phyloP scores from a whole-genome alignment of 768 basidiomycete species.

The Holtermannia corniformis region DNA sequence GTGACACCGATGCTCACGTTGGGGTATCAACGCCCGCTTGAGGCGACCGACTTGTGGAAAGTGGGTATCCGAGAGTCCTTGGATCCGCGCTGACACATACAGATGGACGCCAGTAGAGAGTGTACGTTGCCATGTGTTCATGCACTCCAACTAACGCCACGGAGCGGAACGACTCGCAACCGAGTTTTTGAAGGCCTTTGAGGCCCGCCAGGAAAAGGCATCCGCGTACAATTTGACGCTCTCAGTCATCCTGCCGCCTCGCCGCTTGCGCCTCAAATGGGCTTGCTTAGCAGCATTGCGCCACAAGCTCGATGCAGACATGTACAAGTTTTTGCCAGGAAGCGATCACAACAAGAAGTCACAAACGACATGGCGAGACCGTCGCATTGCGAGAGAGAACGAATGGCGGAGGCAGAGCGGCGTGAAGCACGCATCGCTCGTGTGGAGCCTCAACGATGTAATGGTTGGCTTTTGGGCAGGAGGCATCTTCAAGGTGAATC shows the following conservation, averaged over 20 bases:
- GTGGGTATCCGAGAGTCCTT: slow-evolving; percentile 37
- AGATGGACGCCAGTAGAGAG: slow-evolving; percentile 34
- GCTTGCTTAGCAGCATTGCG: slow-evolving; percentile 44
- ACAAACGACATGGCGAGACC: slow-evolving; percentile 2
- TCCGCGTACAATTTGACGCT: slow-evolving; percentile 53
- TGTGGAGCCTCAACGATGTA: slow-evolving; percentile 29
- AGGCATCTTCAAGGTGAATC: slow-evolving; percentile 6
- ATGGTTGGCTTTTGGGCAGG: slow-evolving; percentile 35
- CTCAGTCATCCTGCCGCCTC: slow-evolving; percentile 28
- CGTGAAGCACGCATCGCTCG: slow-evolving; percentile 11
- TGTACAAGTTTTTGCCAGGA: too few species aligned
- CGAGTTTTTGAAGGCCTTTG: slow-evolving; percentile 53
- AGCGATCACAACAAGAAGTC: too few species aligned
- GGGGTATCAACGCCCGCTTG: slow-evolving; percentile 63
- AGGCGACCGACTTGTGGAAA: slow-evolving; percentile 66
- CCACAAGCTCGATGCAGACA: background rate
- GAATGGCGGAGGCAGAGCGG: slow-evolving; percentile 23
- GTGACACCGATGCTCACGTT: slow-evolving; percentile 45
- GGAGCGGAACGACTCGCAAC: slow-evolving; percentile 49
- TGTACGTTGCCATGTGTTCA: slow-evolving; percentile 7
- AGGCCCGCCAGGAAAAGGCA: slow-evolving; percentile 47
- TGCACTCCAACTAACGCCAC: too few species aligned
- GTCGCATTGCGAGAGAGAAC: slow-evolving; percentile 48
- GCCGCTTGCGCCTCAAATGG: slow-evolving; percentile 22
- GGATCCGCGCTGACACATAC: background rate